phyloP scores from a whole-genome alignment of 352 stramenopile species.

The Phytophthora sojae region DNA sequence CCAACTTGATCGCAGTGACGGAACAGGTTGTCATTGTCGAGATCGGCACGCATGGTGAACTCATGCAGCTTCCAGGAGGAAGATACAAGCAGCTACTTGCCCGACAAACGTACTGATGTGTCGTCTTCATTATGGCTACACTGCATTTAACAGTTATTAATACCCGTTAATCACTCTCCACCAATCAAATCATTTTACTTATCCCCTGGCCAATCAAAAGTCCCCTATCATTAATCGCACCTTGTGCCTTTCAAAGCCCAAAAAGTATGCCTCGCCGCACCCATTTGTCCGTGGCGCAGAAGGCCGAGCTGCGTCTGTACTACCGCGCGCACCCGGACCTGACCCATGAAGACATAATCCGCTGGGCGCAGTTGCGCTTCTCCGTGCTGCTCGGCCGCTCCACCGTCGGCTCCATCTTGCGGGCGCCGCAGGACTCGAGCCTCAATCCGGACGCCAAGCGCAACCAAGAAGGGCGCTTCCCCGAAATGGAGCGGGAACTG shows the following conservation, averaged over 20 bases:
- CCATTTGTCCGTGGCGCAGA: constrained; percentile 40
- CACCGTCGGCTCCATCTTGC: constrained; percentile 40
- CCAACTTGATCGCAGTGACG: too few species aligned
- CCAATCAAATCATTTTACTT: neutral
- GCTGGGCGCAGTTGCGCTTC: constrained; percentile 37
- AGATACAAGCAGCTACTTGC: too few species aligned
- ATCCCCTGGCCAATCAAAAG: neutral
- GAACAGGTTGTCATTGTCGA: too few species aligned
- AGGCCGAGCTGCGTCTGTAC: constrained; percentile 38
- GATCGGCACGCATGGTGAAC: too few species aligned
- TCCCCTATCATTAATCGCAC: neutral
- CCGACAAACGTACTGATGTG: too few species aligned
- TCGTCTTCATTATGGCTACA: too few species aligned
- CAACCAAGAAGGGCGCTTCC: constrained; percentile 43
- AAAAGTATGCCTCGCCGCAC: neutral
- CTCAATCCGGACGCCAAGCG: constrained; percentile 44
- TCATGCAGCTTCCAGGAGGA: too few species aligned
- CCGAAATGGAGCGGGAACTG: constrained; percentile 42
- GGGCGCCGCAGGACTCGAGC: constrained; percentile 31
- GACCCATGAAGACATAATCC: constrained; percentile 44
- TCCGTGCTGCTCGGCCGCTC: constrained; percentile 41
- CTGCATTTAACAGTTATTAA: too few species aligned
- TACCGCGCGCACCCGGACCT: constrained; percentile 32
- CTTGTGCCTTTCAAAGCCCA: neutral
- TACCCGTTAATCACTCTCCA: too few species aligned